phyloP scores from a whole-genome alignment of 2,329 filamentous ascomycete species.

The Diaporthe citrichinensis region DNA sequence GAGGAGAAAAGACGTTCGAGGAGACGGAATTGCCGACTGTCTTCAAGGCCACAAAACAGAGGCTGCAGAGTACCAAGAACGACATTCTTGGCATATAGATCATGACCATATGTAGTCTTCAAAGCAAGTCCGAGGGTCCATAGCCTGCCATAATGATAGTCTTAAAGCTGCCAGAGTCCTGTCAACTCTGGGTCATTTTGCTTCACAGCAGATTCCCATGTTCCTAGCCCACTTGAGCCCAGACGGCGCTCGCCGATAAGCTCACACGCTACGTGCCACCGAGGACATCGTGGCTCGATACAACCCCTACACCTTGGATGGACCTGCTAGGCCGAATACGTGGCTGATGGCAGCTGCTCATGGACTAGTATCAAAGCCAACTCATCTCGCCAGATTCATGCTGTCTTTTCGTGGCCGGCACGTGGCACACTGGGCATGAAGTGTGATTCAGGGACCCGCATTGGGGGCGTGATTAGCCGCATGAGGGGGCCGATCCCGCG shows the following conservation, averaged over 20 bases:
- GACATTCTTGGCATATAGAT: conserved; percentile 9
- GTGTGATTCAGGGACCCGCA: conserved; percentile 12
- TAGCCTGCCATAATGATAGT: not conserved
- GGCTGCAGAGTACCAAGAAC: conserved; percentile 19
- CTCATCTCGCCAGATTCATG: conserved; percentile 11
- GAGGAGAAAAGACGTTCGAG: conserved; percentile 27
- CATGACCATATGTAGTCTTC: not conserved
- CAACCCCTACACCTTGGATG: not conserved
- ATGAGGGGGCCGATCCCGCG: conserved; percentile 11
- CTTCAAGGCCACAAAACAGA: conserved; percentile 28
- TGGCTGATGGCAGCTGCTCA: not conserved
- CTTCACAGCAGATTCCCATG: not conserved
- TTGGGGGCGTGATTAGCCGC: conserved; percentile 3
- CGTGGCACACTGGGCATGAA: not conserved
- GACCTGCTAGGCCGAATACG: not conserved
- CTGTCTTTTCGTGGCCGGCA: not conserved
- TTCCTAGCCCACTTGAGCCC: not conserved
- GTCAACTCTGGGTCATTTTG: not conserved
- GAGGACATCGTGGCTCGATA: not conserved
- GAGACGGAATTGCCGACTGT: conserved; percentile 29
- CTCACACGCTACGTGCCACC: not conserved
- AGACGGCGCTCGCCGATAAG: not conserved
- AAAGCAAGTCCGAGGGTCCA: not conserved
- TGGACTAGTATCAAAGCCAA: not conserved
- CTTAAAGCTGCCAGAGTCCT: not conserved